Conservation (phyloP, 768 basidiomycete species). For the Clitopilus hobsonii region DNA sequence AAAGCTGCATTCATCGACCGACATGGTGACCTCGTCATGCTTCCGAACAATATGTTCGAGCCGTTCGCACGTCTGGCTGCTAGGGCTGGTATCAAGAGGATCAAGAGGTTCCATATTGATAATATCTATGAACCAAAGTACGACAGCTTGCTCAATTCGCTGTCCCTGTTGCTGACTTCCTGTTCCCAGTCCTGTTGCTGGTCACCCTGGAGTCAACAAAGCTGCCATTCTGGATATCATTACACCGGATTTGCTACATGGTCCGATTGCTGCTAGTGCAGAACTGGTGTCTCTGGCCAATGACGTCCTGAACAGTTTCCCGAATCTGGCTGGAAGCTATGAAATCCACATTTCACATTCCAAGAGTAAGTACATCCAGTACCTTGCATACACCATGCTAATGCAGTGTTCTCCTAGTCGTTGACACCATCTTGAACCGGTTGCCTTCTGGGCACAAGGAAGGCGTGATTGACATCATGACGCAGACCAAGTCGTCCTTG, state of each 20-base stretch:
- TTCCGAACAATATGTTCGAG: conserved; percentile 69
- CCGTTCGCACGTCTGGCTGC: conserved; percentile 86
- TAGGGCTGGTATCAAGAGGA: conserved; percentile 54
- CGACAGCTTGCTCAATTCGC: conserved; percentile 8
- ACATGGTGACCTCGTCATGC: conserved; percentile 68
- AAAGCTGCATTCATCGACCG: conserved; percentile 76
- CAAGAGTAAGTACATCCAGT: conserved; percentile 42
- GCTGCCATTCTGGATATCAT: conserved; percentile 84
- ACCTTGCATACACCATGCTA: conserved; percentile 1
- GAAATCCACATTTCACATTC: conserved; percentile 81
- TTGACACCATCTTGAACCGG: conserved; percentile 57
- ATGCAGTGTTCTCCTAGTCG: conserved; percentile 47
- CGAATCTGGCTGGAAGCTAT: conserved; percentile 59
- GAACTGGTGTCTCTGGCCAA: conserved; percentile 70
- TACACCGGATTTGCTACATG: conserved; percentile 60
- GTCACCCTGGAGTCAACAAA: conserved; percentile 69
- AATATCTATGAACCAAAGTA: conserved; percentile 71
- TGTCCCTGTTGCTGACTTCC: conserved; percentile 3
- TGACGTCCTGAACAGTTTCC: conserved; percentile 67
- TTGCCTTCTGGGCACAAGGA: conserved; percentile 53
- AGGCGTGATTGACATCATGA: conserved; percentile 61
- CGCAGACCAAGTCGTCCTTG: conserved; percentile 56
- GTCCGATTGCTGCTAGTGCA: conserved; percentile 65
- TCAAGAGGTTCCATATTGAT: conserved; percentile 80
- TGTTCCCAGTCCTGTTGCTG: conserved; percentile 50